phyloP scores from a whole-genome alignment of 2,329 filamentous ascomycete species.

The Coniochaeta hoffmannii region DNA sequence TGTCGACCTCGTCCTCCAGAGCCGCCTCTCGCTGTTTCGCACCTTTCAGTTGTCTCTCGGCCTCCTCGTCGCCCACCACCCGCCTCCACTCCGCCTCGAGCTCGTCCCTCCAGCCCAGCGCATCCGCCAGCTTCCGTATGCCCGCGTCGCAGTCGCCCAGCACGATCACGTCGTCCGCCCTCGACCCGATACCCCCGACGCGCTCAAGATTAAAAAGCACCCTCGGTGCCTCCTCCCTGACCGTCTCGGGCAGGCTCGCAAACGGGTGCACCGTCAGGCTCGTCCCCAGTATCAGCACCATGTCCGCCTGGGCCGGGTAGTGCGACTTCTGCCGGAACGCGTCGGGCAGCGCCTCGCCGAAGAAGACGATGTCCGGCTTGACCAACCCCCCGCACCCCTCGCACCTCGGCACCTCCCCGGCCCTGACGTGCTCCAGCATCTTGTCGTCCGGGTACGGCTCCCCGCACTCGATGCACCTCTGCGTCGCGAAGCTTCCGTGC shows the following conservation, averaged over 20 bases:
- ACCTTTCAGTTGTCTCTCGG: conserved; percentile 37
- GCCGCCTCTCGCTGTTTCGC: conserved; percentile 23
- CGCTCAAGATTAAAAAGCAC: conserved; percentile 81
- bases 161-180: conserved; percentile 76
- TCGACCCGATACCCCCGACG: conserved; percentile 70
- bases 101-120: conserved; percentile 79
- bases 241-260: conserved; percentile 65
- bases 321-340: conserved; percentile 54
- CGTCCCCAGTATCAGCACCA: conserved; percentile 82
- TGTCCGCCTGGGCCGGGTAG: conserved; percentile 36
- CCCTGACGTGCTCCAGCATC: conserved; percentile 64
- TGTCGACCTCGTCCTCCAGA: conserved; percentile 35
- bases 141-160: conserved; percentile 79
- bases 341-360: conserved; percentile 58
- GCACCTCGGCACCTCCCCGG: conserved; percentile 66
- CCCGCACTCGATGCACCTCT: conserved; percentile 87
- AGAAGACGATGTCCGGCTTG: conserved; percentile 94
- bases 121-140: conserved; percentile 68
- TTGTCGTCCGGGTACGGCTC: conserved; percentile 59
- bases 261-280: conserved; percentile 87
- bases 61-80: conserved; percentile 55
- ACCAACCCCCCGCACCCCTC: conserved; percentile 67
- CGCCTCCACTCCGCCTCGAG: conserved; percentile 68
- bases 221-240: conserved; percentile 57
- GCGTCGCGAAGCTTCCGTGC: conserved; percentile 88